Conservation (phyloP, 176 grass and related monocot species). For the Rhynchospora pubera region DNA sequence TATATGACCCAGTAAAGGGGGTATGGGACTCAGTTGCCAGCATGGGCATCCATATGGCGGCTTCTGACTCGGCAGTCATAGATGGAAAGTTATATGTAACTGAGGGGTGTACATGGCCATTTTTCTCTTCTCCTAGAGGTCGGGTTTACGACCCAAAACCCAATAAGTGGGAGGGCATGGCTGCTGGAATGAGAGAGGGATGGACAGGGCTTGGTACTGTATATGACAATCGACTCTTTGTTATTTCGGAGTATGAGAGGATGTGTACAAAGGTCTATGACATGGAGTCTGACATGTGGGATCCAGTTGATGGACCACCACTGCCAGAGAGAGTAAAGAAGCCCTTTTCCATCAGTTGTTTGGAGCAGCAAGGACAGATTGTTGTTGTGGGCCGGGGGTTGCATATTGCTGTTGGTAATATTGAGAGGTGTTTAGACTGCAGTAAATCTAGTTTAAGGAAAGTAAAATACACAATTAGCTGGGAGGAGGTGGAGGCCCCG, state of each 20-base stretch:
- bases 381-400: slow-evolving; percentile 63
- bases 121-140: slow-evolving; percentile 74
- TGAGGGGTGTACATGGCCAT: slow-evolving; percentile 82
- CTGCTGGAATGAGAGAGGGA: slow-evolving; percentile 80
- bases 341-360: slow-evolving; percentile 58
- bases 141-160: slow-evolving; percentile 62
- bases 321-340: slow-evolving; percentile 66
- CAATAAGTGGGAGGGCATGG: slow-evolving; percentile 61
- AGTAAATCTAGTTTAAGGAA: slow-evolving; percentile 15
- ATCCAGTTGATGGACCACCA: slow-evolving; percentile 42
- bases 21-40: slow-evolving; percentile 45
- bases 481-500: slow-evolving; percentile 64
- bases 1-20: slow-evolving; percentile 50
- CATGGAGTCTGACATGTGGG: slow-evolving; percentile 52
- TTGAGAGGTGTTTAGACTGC: slow-evolving; percentile 25
- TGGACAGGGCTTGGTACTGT: slow-evolving; percentile 69
- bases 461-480: slow-evolving; percentile 36
- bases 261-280: slow-evolving; percentile 86
- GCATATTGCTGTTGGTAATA: slow-evolving; percentile 56
- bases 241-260: slow-evolving; percentile 77
- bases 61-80: slow-evolving; percentile 75
- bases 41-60: slow-evolving; percentile 79
- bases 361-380: slow-evolving; percentile 37
- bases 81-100: slow-evolving; percentile 53
- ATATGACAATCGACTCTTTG: slow-evolving; percentile 46